These are phyloP conservation scores for Chaetomium sp. DNA, from an alignment of 2,329 filamentous ascomycete species.

Conservation along the genomic window DNA sequence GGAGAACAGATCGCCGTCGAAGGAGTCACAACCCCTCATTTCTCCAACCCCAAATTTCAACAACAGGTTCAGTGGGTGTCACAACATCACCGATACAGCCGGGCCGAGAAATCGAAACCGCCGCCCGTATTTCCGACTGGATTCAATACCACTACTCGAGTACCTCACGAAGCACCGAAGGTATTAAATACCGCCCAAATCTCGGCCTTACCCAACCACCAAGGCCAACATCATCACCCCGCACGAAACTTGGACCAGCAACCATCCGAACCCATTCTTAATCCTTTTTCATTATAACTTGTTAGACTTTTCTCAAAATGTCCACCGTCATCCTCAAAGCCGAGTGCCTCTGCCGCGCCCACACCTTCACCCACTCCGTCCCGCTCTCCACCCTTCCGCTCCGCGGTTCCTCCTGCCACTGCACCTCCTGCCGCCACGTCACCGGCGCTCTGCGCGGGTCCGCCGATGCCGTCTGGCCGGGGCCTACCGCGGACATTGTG, in stretches of 20 bases:
- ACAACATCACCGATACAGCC: background rate
- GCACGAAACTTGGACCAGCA: background rate
- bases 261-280: background rate
- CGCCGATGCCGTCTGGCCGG: constrained; percentile 33
- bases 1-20: background rate
- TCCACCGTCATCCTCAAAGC: constrained; percentile 25
- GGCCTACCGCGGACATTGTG: constrained; percentile 26
- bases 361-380: constrained; percentile 34
- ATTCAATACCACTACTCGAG: background rate
- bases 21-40: background rate
- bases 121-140: background rate
- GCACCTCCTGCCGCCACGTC: constrained; percentile 41
- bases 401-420: constrained; percentile 39
- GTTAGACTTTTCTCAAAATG: background rate
- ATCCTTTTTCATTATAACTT: background rate
- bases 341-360: constrained; percentile 40
- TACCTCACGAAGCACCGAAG: background rate
- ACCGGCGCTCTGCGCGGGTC: constrained; percentile 37
- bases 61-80: background rate
- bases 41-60: background rate
- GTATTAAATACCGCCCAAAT: too few relatives aligned
- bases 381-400: constrained; percentile 35
- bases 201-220: background rate
- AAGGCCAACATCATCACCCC: background rate
- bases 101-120: background rate